These are phyloP conservation scores for Groenewaldozyma salmanticensis DNA, from an alignment of 805 yeast genomes.

Conservation along the genomic window DNA sequence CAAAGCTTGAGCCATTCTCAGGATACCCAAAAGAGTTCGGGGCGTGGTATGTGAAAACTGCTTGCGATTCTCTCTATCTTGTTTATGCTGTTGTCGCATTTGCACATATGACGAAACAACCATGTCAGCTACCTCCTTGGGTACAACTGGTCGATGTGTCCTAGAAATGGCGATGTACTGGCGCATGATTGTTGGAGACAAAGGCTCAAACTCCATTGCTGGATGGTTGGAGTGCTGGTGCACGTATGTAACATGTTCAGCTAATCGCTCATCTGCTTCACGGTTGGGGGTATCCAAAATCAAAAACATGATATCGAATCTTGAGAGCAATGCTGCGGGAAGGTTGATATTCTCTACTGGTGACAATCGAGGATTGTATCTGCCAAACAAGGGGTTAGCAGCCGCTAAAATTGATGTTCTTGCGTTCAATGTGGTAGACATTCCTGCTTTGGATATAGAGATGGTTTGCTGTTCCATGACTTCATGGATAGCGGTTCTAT, in stretches of 20 bases:
- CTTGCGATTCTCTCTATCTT: constrained; percentile 57
- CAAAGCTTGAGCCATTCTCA: constrained; percentile 88
- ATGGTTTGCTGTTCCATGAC: constrained; percentile 99
- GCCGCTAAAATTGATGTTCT: constrained; percentile 94
- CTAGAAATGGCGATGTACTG: constrained; percentile 85
- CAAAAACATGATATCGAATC: constrained; percentile 85
- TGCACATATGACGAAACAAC: constrained; percentile 80
- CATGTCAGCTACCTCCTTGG: constrained; percentile 74
- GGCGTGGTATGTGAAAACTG: constrained; percentile 92
- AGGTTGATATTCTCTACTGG: constrained; percentile 93
- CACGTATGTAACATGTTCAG: constrained; percentile 89
- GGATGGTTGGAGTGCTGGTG: constrained; percentile 93
- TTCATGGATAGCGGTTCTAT: constrained; percentile 96
- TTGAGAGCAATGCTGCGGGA: constrained; percentile 91
- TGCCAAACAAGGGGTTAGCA: constrained; percentile 94
- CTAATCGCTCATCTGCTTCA: constrained; percentile 75
- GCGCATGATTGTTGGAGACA: constrained; percentile 71
- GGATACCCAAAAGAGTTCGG: constrained; percentile 81
- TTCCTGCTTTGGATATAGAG: constrained; percentile 95
- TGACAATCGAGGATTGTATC: constrained; percentile 81
- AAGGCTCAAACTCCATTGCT: constrained; percentile 53
- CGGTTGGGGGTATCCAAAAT: constrained; percentile 75
- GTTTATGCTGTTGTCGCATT: constrained; percentile 84
- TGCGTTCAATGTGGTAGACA: constrained; percentile 91
- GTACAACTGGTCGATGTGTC: constrained; percentile 73